Conservation (phyloP, 176 grass and related monocot species). For the Avena atlantica region DNA sequence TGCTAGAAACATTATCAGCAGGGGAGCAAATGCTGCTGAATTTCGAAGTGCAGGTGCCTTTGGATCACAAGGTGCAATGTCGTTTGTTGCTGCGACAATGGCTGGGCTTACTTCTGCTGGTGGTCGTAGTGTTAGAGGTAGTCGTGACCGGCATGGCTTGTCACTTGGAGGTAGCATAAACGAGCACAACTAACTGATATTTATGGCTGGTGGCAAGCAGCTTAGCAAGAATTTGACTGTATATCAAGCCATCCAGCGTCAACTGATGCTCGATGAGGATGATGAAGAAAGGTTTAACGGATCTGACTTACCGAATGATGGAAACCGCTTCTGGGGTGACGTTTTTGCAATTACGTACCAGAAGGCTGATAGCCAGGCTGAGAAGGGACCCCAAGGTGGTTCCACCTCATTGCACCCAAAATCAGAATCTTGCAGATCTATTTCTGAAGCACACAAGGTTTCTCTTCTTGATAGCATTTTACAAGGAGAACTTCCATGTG, state of each 20-base stretch:
- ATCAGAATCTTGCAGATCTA: conserved; percentile 56
- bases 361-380: conserved; percentile 72
- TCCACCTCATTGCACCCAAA: conserved; percentile 66
- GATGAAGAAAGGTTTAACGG: conserved; percentile 87
- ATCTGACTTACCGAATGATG: conserved; percentile 73
- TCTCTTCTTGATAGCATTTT: conserved; percentile 91
- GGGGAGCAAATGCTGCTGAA: conserved; percentile 59
- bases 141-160: conserved; percentile 69
- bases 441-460: conserved; percentile 45
- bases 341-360: conserved; percentile 93
- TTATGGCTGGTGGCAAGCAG: conserved; percentile 81
- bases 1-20: conserved; percentile 60
- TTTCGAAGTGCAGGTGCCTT: conserved; percentile 65
- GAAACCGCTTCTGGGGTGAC: conserved; percentile 83
- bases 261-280: conserved; percentile 81
- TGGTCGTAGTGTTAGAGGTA: conserved; percentile 68
- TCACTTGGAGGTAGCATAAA: conserved; percentile 57
- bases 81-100: conserved; percentile 94
- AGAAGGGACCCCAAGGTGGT: conserved; percentile 61
- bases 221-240: conserved; percentile 86
- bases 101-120: conserved; percentile 86
- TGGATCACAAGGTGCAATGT: conserved; percentile 85
- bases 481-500: conserved; percentile 86
- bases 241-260: conserved; percentile 93
- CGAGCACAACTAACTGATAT: conserved; percentile 74